Evolutionary conservation across 2,329 filamentous ascomycete genomes (phyloP).

Genomic region (Pseudocercospora vitis): DNA sequence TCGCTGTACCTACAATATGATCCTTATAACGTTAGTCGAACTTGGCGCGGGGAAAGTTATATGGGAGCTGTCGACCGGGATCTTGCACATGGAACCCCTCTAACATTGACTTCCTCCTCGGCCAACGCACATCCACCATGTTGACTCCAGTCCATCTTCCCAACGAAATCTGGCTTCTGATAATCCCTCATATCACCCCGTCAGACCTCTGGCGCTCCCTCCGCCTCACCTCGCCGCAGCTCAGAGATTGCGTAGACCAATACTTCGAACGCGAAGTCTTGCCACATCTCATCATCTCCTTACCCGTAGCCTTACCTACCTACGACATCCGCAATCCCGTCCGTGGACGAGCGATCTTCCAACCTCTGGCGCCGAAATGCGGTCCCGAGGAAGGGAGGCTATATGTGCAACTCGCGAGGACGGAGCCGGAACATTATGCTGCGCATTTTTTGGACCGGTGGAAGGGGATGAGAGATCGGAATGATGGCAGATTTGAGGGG

Average conservation of each 20-base stretch:
- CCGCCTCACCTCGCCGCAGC: slow-evolving; percentile 10
- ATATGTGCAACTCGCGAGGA: slow-evolving; percentile 4
- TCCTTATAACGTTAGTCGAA: too few relatives aligned
- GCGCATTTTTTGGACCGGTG: slow-evolving; percentile 9
- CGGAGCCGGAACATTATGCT: slow-evolving; percentile 11
- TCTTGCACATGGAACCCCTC: too few relatives aligned
- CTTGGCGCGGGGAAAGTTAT: too few relatives aligned
- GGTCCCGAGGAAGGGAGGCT: slow-evolving; percentile 5
- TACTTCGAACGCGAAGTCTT: slow-evolving; percentile 16
- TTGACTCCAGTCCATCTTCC: background rate
- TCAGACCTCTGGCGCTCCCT: slow-evolving; percentile 15
- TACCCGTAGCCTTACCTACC: slow-evolving; percentile 20
- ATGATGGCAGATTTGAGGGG: background rate
- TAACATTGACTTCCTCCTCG: too few relatives aligned
- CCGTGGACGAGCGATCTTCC: slow-evolving; percentile 16
- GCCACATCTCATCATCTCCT: slow-evolving; percentile 6
- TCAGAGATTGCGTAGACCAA: slow-evolving; percentile 22
- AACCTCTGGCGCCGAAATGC: slow-evolving; percentile 2
- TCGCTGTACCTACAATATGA: too few relatives aligned
- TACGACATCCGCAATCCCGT: slow-evolving; percentile 21
- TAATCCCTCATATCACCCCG: slow-evolving; percentile 7
- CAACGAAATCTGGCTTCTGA: slow-evolving; percentile 13
- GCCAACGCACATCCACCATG: too few relatives aligned
- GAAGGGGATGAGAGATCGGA: slow-evolving; percentile 5
- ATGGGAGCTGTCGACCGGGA: too few relatives aligned